Base-by-base conservation (phyloP, 768 basidiomycete species). In the Pleurotus platypus region DNA sequence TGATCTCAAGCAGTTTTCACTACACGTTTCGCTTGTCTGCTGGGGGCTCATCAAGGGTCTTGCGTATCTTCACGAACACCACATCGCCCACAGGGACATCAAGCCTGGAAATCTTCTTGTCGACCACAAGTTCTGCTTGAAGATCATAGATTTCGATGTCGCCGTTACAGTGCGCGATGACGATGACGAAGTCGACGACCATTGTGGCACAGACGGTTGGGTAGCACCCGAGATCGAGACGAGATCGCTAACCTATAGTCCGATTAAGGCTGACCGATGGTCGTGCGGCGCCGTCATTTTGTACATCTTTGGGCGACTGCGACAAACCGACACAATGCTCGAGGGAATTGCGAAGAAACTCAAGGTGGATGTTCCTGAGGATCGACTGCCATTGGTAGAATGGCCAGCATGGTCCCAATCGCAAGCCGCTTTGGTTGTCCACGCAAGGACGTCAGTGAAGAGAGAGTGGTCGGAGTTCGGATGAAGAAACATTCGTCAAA, bases 1-100 rank as follows among this genome's bases (percentile, higher is more conserved):
- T 39, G 47, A 22, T 11, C 47, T 24, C 22, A 18, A 13, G 8
- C 15, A 51, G 18, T 35, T 57, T 16, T n/a, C 16, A 24, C 11
- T 3, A 4, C 16, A 48, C 15, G 13, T 50, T 18, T 30, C 56
- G 22, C 27, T 15, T 5, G 43, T 59, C 46, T 27, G 45, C 38
- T 30, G 30, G 30, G 30, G 30, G 30, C 30, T 30, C 30, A 30
- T 30, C 30, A 30, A 55, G 12, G 51, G 57, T 30, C 12, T 63
- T 27, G 70, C 71, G 3, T 91, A 90, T 68, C 75, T 91, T 13
- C 89, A 91, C 67, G 71, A 73, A 49, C 90, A 91, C 62, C 86
- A 88, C 64, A 85, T 91, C 65, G 91, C 90, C 46, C 89, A 91
- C 67, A 77, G 90, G 47, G 90, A 91, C 62, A 90, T 91, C 73